Evolutionary conservation across 164 flowering plant species (phyloP), one percentile per base, ranked within the genome.

Genomic region (Houttuynia cordata): DNA sequence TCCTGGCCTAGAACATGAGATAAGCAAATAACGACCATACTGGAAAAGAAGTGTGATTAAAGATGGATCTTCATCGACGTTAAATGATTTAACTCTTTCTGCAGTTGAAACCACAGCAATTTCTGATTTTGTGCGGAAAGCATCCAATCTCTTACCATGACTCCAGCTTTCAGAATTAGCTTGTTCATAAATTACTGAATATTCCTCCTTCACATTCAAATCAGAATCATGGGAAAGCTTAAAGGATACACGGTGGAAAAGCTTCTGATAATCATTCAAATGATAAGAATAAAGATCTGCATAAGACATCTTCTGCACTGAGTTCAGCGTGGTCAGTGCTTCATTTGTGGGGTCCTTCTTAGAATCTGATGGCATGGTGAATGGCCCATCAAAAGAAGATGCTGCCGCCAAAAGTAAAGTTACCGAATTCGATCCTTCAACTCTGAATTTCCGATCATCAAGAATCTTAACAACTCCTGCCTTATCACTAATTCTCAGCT

Each of bases 1-100:
- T 78, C 96, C 96, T 65, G 94, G 92, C 57, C 97, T 78, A 45
- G 98, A 89, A 74, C 83, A 83, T 69, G 97, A 80, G 60, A 93
- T 89, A 39, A 93, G 84, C 73, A 93, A 77, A 75, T 93, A 93
- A 7, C 98, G 79, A 60, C 98, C 96, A 77, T 76, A 93, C 58
- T 93, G 98, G 74, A 93, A 93, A 39, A 89, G 70, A 66, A 93
- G 90, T 81, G 80, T 89, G 70, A 93, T 84, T 62, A 90, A 68
- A 22, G 94, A 83, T 41, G 98, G 97, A 79, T 93, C 97, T 74
- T 93, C 98, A 68, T 93, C 88, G 25, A 64, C 67, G 72, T 80
- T 70, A 70, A 93, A 93, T 62, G 96, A 84, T 71, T 78, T 80
- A 21, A 93, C 85, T 69, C 97, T 82, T 60, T 80, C 81, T 49